Evolutionary conservation across 148 eudicot species (phyloP), one percentile per base, ranked within the genome.

Genomic region (Fagopyrum homotropicum): DNA sequence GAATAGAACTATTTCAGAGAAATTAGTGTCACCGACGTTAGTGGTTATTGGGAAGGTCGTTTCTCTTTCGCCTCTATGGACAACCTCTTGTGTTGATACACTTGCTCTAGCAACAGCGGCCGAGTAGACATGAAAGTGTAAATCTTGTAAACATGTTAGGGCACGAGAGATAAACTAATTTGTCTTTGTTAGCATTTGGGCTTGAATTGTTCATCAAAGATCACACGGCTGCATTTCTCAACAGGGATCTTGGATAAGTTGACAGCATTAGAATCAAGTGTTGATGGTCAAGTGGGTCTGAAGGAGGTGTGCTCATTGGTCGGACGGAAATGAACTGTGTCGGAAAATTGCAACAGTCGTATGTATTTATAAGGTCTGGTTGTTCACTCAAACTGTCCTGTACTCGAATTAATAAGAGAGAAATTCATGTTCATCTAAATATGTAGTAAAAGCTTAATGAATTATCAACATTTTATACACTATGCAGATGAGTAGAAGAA

Each of bases 1-100:
- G 45, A 84, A 82, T 43, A 77, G 83, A 80, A 95, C 92, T 35
- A 71, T 77, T 56, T 71, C 75, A 45, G 85, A 85, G 40, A 80
- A 88, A 74, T 86, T 95, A 60, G 83, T 86, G 11, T 95, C 99
- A 8, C 99, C 99, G 15, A 89, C 99, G 5, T 83, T 95, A 5
- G 87, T 95, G 81, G 81, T 95, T 70, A 92, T 96, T n/a, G 99
- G 99, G 72, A 96, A 86, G 76, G 99, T 92, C 48, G 97, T 96
- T 60, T 82, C 98, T 46, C 98, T 96, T 49, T 96, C 99, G 45
- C 95, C 97, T 68, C 77, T 90, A 51, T 96, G 99, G 99, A 79
- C 87, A 44, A 78, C 78, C 74, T 75, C 88, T 61, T 76, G 59
- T 45, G 63, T 35, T 19, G 75, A 76, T 75, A 16, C 45, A 16